Conservation (phyloP, 768 basidiomycete genomes). For the Flagelloscypha sp. region DNA sequence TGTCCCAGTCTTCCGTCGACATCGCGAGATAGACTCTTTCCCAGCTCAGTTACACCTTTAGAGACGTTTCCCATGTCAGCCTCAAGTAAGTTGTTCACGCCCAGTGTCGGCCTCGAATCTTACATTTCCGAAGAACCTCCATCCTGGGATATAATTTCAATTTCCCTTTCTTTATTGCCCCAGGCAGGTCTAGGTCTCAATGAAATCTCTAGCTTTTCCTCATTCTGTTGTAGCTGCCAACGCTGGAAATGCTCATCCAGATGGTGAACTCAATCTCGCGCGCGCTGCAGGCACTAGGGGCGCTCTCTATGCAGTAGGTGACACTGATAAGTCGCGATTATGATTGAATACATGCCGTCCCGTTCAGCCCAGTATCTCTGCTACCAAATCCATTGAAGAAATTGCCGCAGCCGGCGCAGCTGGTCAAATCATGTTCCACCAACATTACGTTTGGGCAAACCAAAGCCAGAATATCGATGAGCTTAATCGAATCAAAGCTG, state of each 20-base stretch:
- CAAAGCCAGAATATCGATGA: slow-evolving; percentile 14
- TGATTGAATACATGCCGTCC: not conserved
- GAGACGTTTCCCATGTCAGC: slow-evolving; percentile 16
- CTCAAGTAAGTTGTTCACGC: slow-evolving; percentile 11
- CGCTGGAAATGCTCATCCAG: slow-evolving; percentile 30
- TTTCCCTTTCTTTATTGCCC: slow-evolving; percentile 37
- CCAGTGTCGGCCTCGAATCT: not conserved
- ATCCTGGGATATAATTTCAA: slow-evolving; percentile 19
- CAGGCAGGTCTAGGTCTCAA: too few species aligned
- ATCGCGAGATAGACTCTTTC: too few species aligned
- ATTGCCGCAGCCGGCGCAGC: slow-evolving; percentile 16
- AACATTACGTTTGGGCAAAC: slow-evolving; percentile 15
- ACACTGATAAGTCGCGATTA: too few species aligned
- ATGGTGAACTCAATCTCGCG: slow-evolving; percentile 37
- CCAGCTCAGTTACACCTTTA: slow-evolving; percentile 16
- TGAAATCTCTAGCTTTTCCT: too few species aligned
- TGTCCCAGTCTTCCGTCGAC: too few species aligned
- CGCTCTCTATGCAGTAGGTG: slow-evolving; percentile 27
- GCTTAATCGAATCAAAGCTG: slow-evolving; percentile 17
- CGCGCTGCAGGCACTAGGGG: slow-evolving; percentile 32
- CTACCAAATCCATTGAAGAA: slow-evolving; percentile 18
- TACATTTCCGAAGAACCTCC: slow-evolving; percentile 12
- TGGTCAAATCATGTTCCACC: slow-evolving; percentile 21
- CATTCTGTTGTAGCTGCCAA: too few species aligned
- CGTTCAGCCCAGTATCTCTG: slow-evolving; percentile 18